Base-by-base conservation (phyloP, 2,329 filamentous ascomycete species). In the Chlorencoelia australis region DNA sequence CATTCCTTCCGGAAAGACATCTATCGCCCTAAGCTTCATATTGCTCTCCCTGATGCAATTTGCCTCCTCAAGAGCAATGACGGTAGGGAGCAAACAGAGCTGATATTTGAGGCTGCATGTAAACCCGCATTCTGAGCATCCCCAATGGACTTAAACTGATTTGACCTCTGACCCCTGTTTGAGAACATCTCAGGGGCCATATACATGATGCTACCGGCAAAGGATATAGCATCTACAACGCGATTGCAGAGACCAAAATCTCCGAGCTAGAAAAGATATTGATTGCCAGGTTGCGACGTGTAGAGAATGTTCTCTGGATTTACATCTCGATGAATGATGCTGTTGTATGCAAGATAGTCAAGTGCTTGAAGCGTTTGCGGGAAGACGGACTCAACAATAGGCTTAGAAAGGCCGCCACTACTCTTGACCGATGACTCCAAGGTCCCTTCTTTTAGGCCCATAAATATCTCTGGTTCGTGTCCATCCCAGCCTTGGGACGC, bases 301-400 rank as follows among this genome's bases (percentile, higher is more conserved):
- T 37, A 43, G 31, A 42, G 35, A 33, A 96, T 96, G 11, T 46
- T 44, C 28, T 43, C 43, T 32, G 33, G 44, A 33, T 46, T 42
- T 62, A 96, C 94, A 52, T 96, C 89, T 40, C 89, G 81, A 59
- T 96, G 89, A 7, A 95, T 86, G 57, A 96, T 93, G 52, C 89
- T 91, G 8, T 43, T 25, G 1, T 11, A 38, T 34, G 31, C 25
- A 39, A 42, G 18, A 39, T 8, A 39, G 27, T 36, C 32, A 39
- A 42, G 40, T 21, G 40, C 40, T 25, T 35, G 14, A 14, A 42
- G 40, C 28, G 39, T 39, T 35, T 42, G 30, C 21, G 19, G 36
- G 27, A 42, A 39, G 40, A 39, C 27, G 36, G 35, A 36, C 26
- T 39, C 14, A 15, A 32, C 32, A 39, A 42, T 11, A 4, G n/a